Conservation (phyloP, 345 rosid species). For the Odontarrhena argentea region DNA sequence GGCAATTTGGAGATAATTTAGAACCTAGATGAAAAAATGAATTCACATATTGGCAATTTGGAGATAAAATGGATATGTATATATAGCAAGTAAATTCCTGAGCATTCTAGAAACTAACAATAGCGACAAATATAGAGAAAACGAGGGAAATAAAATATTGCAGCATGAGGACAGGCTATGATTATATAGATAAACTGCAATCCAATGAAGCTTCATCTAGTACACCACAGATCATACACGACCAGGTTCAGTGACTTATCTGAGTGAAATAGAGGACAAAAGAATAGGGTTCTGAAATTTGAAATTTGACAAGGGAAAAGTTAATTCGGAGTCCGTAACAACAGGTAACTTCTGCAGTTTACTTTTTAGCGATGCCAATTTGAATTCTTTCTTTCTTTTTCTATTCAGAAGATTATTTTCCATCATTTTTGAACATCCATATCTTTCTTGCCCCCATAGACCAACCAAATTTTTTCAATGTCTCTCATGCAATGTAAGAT, state of each 20-base stretch:
- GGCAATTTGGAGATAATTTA: slow-evolving; percentile 39
- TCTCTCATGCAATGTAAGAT: slow-evolving; percentile 14
- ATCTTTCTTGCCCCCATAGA: neutral
- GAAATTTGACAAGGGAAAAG: neutral
- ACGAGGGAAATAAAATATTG: slow-evolving; percentile 3
- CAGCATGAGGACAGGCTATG: slow-evolving; percentile 11
- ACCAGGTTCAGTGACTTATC: slow-evolving; percentile 15
- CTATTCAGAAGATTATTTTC: slow-evolving; percentile 2
- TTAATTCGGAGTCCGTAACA: neutral
- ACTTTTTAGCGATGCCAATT: slow-evolving; percentile 5
- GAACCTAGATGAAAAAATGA: slow-evolving; percentile 56
- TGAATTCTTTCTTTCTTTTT: neutral
- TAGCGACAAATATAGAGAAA: neutral
- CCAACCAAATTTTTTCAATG: slow-evolving; percentile 12
- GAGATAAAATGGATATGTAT: slow-evolving; percentile 14
- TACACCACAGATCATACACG: slow-evolving; percentile 6
- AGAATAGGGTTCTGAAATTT: neutral
- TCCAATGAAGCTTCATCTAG: slow-evolving; percentile 10
- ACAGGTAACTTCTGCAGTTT: slow-evolving; percentile 15
- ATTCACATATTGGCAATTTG: slow-evolving; percentile 13
- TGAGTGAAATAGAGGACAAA: neutral
- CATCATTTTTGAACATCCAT: slow-evolving; percentile 5
- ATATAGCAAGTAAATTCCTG: neutral
- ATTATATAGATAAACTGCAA: slow-evolving; percentile 13
- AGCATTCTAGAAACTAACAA: slow-evolving; percentile 14